Evolutionary conservation across 371 early-diverging fungal species (phyloP).

Genomic region (Basidiobolus meristosporus): DNA sequence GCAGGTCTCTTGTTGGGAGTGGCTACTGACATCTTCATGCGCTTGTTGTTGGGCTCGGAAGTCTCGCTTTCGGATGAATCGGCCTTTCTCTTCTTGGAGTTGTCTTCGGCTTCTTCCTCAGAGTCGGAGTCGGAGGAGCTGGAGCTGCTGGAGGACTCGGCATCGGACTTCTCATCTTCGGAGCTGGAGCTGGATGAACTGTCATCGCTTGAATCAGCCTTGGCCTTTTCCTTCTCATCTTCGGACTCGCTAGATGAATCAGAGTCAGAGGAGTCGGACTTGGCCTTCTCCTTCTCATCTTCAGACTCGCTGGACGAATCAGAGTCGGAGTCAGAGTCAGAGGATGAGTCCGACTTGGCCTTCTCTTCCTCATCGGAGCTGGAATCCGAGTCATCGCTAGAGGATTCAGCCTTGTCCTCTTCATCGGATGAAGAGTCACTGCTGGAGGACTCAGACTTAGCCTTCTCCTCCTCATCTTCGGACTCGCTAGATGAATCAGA

Average conservation of each 20-base stretch:
- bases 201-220: neutral
- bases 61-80: conserved; percentile 5
- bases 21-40: too few relatives aligned
- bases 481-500: conserved; percentile 1
- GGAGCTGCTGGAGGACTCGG: neutral
- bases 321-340: conserved; percentile 9
- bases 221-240: conserved; percentile 1
- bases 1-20: neutral
- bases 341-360: conserved; percentile 7
- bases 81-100: conserved; percentile 7
- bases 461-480: conserved; percentile 6
- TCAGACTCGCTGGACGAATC: conserved; percentile 3
- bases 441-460: conserved; percentile 5
- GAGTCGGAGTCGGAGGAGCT: neutral
- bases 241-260: conserved; percentile 6
- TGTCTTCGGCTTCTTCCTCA: conserved; percentile 4
- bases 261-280: conserved; percentile 5
- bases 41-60: too few relatives aligned
- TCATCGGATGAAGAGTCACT: conserved; percentile 5
- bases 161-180: conserved; percentile 2
- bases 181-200: conserved; percentile 1
- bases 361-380: conserved; percentile 8
- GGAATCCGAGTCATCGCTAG: conserved; percentile 10
- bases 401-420: conserved; percentile 7
- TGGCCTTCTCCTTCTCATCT: conserved; percentile 1